phyloP scores from a whole-genome alignment of 1,139 yeast species.

The Suhomyces taliae region DNA sequence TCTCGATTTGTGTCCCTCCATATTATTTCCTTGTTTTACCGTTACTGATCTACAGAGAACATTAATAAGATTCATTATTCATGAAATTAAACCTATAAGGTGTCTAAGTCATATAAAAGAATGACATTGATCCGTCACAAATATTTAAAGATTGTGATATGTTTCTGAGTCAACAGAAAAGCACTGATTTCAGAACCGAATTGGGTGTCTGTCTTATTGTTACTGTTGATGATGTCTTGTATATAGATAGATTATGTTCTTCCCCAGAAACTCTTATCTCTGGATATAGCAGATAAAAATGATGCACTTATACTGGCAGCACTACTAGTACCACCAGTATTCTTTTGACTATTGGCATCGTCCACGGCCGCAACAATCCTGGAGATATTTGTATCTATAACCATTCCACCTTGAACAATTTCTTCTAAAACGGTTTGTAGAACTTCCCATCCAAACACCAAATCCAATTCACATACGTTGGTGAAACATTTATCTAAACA shows the following conservation, averaged over 20 bases:
- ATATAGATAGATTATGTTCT: slow-evolving; percentile 1
- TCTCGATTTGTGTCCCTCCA: neutral
- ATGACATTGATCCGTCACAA: too few species aligned
- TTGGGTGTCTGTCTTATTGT: too few species aligned
- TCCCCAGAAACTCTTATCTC: slow-evolving; percentile 50
- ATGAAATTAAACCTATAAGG: neutral
- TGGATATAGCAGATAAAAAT: slow-evolving; percentile 44
- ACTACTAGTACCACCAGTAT: slow-evolving; percentile 11
- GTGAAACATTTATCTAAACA: slow-evolving; percentile 89
- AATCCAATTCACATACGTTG: slow-evolving; percentile 91
- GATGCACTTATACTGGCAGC: slow-evolving; percentile 20
- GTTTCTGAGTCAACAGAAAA: too few species aligned
- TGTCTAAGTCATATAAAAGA: too few species aligned
- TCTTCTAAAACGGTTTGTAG: slow-evolving; percentile 89
- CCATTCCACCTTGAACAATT: slow-evolving; percentile 97
- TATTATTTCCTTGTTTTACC: too few species aligned
- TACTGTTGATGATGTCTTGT: too few species aligned
- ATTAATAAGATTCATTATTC: neutral
- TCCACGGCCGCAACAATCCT: slow-evolving; percentile 83
- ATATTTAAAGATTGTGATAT: too few species aligned
- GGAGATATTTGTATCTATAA: slow-evolving; percentile 85
- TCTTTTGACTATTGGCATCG: slow-evolving; percentile 55
- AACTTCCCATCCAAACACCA: slow-evolving; percentile 97
- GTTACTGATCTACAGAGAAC: too few species aligned
- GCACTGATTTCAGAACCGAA: too few species aligned